These are phyloP conservation scores for Cladophialophora carrionii DNA, from an alignment of 2,329 filamentous ascomycete species.

Conservation along the genomic window DNA sequence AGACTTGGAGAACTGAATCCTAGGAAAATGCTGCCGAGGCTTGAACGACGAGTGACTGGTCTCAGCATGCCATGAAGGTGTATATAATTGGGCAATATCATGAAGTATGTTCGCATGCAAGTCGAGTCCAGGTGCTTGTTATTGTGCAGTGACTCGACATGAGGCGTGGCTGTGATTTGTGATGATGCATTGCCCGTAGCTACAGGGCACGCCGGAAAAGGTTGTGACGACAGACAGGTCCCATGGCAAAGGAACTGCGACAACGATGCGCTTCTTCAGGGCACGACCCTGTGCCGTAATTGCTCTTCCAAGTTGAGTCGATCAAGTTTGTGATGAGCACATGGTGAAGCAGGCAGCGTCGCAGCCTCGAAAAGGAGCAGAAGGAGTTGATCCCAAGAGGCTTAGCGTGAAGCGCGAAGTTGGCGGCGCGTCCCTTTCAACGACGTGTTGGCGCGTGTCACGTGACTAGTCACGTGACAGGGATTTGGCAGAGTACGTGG, in stretches of 20 bases:
- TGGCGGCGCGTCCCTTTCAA: no score
- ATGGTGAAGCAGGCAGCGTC: slow-evolving; percentile 27
- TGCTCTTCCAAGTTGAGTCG: slow-evolving; percentile 7
- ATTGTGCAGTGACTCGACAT: not conserved
- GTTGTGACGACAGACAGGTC: slow-evolving; percentile 6
- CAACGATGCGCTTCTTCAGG: not conserved
- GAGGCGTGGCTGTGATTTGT: not conserved
- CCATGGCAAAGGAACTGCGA: slow-evolving; percentile 10
- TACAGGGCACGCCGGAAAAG: slow-evolving; percentile 8
- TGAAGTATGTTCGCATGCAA: not conserved
- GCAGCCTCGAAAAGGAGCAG: slow-evolving; percentile 69
- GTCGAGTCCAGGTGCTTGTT: not conserved
- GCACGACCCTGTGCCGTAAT: slow-evolving; percentile 17
- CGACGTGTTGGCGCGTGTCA: no score
- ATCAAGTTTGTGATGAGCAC: slow-evolving; percentile 7
- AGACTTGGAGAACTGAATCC: not conserved
- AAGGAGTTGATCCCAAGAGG: slow-evolving; percentile 55
- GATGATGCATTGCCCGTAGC: not conserved
- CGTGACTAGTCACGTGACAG: no score
- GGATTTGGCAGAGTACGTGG: no score
- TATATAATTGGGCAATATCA: not conserved
- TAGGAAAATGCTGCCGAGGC: not conserved
- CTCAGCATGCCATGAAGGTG: not conserved
- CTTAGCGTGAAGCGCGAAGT: not conserved
- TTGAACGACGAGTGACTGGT: not conserved